These are phyloP conservation scores for Fusarium pilosicola DNA, from an alignment of 2,329 filamentous ascomycete species.

Conservation along the genomic window DNA sequence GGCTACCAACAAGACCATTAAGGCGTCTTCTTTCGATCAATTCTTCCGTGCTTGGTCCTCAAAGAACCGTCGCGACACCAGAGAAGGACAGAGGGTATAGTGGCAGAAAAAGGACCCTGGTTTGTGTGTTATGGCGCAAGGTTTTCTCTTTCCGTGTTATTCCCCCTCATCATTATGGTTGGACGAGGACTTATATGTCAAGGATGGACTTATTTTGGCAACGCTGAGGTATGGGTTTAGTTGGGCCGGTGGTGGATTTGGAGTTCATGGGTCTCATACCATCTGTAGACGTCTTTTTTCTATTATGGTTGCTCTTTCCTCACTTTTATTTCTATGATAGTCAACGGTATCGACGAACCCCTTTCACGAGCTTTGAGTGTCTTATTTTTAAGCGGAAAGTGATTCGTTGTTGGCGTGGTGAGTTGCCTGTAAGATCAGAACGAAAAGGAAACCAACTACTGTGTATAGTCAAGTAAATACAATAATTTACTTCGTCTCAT, in stretches of 20 bases:
- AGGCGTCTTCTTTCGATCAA: constrained; percentile 23
- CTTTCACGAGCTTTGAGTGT: constrained; percentile 19
- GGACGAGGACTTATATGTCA: constrained; percentile 15
- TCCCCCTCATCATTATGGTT: constrained; percentile 10
- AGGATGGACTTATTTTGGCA: constrained; percentile 29
- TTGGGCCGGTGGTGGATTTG: constrained; percentile 30
- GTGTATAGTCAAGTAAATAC: not conserved
- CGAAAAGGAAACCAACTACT: not conserved
- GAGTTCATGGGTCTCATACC: constrained; percentile 42
- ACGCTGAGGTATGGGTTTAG: constrained; percentile 32
- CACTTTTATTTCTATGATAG: constrained; percentile 33
- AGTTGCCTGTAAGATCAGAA: constrained; percentile 3
- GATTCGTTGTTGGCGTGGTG: not conserved
- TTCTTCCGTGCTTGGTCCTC: constrained; percentile 33
- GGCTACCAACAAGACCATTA: constrained; percentile 34
- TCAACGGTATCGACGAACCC: constrained; percentile 30
- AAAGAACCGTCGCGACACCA: constrained; percentile 26
- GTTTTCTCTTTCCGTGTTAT: constrained; percentile 7
- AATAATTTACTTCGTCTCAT: not conserved
- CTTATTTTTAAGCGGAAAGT: not conserved
- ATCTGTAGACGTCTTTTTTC: constrained; percentile 42
- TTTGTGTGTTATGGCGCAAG: constrained; percentile 25
- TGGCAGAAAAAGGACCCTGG: constrained; percentile 8
- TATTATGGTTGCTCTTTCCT: constrained; percentile 20
- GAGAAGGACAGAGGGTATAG: constrained; percentile 21